These are phyloP conservation scores for Chlamydomonas urium DNA, from an alignment of 139 green algal species.

Conservation along the genomic window DNA sequence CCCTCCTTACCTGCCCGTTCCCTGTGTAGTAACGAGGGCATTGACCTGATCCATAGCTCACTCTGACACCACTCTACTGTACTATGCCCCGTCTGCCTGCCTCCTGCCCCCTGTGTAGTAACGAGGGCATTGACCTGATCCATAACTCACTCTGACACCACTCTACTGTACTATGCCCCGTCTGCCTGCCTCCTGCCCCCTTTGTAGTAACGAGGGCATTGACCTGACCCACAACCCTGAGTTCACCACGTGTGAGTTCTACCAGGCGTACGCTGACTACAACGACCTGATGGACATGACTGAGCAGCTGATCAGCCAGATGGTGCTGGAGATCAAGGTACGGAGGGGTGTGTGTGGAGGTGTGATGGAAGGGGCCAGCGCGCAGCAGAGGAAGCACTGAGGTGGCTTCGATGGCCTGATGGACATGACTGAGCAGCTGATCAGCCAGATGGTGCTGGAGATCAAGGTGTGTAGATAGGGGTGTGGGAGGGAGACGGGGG, in stretches of 20 bases:
- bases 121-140: slow-evolving; percentile 99
- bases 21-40: no score
- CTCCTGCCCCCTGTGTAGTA: no score
- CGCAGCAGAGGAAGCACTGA: no score
- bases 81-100: not conserved
- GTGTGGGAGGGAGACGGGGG: no score
- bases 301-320: slow-evolving; percentile 86
- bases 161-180: not conserved
- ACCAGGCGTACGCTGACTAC: slow-evolving; percentile 97
- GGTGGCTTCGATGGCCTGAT: no score
- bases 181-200: not conserved
- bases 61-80: no score
- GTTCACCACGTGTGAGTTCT: slow-evolving; percentile 99
- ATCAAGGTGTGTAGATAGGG: no score
- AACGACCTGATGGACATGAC: slow-evolving; percentile 97
- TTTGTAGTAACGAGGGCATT: slow-evolving; percentile 96
- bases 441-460: slow-evolving; percentile 85
- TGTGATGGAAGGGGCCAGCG: no score
- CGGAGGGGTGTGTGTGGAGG: not conserved
- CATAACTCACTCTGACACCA: no score
- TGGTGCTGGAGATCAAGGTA: slow-evolving; percentile 84
- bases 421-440: slow-evolving; percentile 92
- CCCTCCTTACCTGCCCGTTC: not conserved
- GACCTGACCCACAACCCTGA: slow-evolving; percentile 99
- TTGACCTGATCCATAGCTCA: no score